phyloP scores from a whole-genome alignment of 2,329 filamentous ascomycete species.

The Atkinsonella texensis region DNA sequence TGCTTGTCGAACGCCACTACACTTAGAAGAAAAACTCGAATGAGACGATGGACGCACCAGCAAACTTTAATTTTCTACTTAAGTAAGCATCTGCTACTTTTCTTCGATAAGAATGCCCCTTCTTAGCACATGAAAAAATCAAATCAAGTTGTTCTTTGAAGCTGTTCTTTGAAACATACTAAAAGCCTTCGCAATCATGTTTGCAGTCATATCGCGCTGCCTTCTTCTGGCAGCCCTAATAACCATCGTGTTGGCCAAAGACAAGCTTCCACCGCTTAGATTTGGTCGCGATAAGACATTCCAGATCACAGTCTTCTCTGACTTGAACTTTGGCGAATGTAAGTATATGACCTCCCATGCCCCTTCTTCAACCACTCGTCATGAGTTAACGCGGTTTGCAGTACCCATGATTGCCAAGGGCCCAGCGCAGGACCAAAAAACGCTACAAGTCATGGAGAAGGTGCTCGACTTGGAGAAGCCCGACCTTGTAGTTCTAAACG shows the following conservation, averaged over 20 bases:
- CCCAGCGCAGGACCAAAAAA: slow-evolving; percentile 42
- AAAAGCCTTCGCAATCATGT: no score
- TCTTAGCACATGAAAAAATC: no score
- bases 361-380: no score
- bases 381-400: not conserved
- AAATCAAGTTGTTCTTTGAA: no score
- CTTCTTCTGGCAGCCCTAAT: not conserved
- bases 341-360: not conserved
- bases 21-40: no score
- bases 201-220: not conserved
- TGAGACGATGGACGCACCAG: not conserved
- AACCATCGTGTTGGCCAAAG: not conserved
- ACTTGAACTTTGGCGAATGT: slow-evolving; percentile 4
- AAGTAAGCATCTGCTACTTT: no score
- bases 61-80: not conserved
- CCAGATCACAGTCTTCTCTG: slow-evolving; percentile 4
- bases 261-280: not conserved
- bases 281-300: slow-evolving; percentile 1
- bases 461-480: slow-evolving; percentile 45
- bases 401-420: slow-evolving; percentile 7
- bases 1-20: no score
- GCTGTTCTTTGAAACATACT: no score
- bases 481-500: slow-evolving; percentile 55
- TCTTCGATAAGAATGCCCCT: no score
- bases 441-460: slow-evolving; percentile 41